Percentiles rank a stretch among this genome's conserved stretches.
phyloP scores from a whole-genome alignment of 495 filamentous ascomycete genomes.

The Penicillium silybi region DNA sequence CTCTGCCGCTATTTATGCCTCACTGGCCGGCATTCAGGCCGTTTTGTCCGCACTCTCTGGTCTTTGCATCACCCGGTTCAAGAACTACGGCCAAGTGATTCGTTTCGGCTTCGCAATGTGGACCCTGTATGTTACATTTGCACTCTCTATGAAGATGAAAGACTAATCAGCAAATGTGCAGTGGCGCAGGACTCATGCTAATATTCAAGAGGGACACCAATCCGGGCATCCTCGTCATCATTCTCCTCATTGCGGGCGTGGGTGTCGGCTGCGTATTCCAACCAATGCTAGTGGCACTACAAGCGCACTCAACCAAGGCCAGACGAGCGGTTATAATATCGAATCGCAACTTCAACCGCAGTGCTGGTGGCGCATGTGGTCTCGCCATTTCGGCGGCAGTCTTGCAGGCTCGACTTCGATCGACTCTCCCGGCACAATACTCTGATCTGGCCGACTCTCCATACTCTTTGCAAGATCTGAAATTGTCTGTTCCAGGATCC shows the following conservation, averaged over 20 bases:
- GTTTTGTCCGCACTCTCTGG: constrained; percentile 46
- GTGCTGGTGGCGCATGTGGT: constrained; percentile 44
- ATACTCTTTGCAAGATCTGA: neutral
- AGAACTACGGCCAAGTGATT: neutral
- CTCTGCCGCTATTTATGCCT: constrained; percentile 39
- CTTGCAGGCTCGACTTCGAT: constrained; percentile 31
- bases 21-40: constrained; percentile 46
- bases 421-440: constrained; percentile 16
- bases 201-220: constrained; percentile 41
- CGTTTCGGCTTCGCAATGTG: constrained; percentile 1
- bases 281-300: constrained; percentile 39
- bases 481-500: neutral
- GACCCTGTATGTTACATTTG: constrained; percentile 3
- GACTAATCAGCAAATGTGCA: neutral
- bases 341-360: constrained; percentile 47
- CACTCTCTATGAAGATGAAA: neutral
- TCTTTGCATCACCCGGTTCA: constrained; percentile 47
- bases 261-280: constrained; percentile 40
- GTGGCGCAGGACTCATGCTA: constrained; percentile 46
- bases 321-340: constrained; percentile 46
- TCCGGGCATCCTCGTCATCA: constrained; percentile 41
- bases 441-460: neutral
- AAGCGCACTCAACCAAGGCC: constrained; percentile 41
- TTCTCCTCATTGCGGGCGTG: constrained; percentile 47
- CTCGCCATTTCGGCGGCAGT: constrained; percentile 44